phyloP scores from a whole-genome alignment of 2,329 filamentous ascomycete species.

The Colletotrichum sp. region DNA sequence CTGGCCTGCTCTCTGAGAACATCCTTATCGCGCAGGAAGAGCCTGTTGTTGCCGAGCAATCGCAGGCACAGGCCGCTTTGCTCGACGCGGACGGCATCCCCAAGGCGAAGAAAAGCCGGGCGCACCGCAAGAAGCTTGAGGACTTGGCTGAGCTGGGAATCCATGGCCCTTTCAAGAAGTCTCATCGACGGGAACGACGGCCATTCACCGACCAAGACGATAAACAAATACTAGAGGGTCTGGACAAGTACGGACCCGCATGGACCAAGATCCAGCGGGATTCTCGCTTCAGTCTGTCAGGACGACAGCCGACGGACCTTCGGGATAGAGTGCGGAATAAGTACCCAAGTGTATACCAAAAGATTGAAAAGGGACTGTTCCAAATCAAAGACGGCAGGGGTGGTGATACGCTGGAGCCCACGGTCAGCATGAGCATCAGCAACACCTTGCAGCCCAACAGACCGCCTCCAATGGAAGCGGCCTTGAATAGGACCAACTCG shows the following conservation, averaged over 20 bases:
- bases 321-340: constrained; percentile 69
- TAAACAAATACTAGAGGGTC: constrained; percentile 63
- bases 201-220: constrained; percentile 70
- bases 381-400: constrained; percentile 46
- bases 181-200: constrained; percentile 62
- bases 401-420: constrained; percentile 54
- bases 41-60: constrained; percentile 25
- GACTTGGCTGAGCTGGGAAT: constrained; percentile 65
- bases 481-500: constrained; percentile 43
- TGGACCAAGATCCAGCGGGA: constrained; percentile 72
- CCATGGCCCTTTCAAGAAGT: constrained; percentile 65
- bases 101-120: constrained; percentile 55
- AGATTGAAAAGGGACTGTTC: constrained; percentile 60
- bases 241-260: constrained; percentile 63
- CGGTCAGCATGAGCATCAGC: constrained; percentile 53
- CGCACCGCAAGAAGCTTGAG: constrained; percentile 60
- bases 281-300: constrained; percentile 60
- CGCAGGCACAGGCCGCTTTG: constrained; percentile 18
- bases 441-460: constrained; percentile 47
- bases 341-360: constrained; percentile 62
- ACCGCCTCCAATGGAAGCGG: constrained; percentile 41
- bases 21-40: constrained; percentile 57
- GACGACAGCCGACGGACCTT: constrained; percentile 65
- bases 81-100: constrained; percentile 38
- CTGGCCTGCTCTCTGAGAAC: constrained; percentile 58